These are phyloP conservation scores for Lasiosphaeriaceae sp. DNA, from an alignment of 495 filamentous ascomycete species.

Conservation along the genomic window DNA sequence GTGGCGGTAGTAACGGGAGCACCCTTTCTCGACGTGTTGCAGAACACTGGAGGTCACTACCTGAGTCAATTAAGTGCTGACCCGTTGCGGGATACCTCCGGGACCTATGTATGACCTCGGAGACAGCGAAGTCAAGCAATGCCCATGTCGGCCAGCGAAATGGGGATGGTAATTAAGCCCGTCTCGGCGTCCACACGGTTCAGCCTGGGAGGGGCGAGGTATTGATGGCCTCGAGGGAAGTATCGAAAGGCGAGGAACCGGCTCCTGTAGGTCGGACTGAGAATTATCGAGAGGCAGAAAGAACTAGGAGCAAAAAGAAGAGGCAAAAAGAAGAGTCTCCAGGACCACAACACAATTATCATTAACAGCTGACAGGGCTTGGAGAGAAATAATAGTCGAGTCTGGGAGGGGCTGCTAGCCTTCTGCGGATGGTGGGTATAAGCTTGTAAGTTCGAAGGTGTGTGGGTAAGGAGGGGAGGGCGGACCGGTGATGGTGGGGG, in stretches of 20 bases:
- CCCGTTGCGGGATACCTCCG: constrained; percentile 15
- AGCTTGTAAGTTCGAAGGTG: constrained; percentile 16
- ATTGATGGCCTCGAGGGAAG: neutral
- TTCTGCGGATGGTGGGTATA: constrained; percentile 18
- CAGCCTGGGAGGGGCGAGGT: constrained; percentile 5
- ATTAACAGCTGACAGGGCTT: constrained; percentile 14
- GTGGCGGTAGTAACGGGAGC: constrained; percentile 18
- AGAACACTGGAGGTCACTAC: constrained; percentile 10
- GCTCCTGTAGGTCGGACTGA: neutral
- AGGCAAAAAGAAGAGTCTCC: constrained; percentile 18
- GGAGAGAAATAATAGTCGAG: constrained; percentile 1
- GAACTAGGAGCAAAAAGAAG: constrained; percentile 9
- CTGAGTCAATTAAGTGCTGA: constrained; percentile 16
- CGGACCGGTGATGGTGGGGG: constrained; percentile 3
- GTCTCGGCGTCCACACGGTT: constrained; percentile 6
- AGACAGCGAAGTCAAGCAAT: constrained; percentile 5
- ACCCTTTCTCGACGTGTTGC: constrained; percentile 17
- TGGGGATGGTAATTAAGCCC: constrained; percentile 1
- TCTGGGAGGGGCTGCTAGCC: constrained; percentile 18
- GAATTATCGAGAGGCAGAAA: constrained; percentile 3
- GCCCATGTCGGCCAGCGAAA: constrained; percentile 3
- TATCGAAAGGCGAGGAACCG: neutral
- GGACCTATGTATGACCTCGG: constrained; percentile 7
- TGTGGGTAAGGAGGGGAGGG: constrained; percentile 8
- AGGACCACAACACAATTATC: constrained; percentile 20